Conservation (phyloP, 2,329 filamentous ascomycete genomes). For the Helminthosporium solani region DNA sequence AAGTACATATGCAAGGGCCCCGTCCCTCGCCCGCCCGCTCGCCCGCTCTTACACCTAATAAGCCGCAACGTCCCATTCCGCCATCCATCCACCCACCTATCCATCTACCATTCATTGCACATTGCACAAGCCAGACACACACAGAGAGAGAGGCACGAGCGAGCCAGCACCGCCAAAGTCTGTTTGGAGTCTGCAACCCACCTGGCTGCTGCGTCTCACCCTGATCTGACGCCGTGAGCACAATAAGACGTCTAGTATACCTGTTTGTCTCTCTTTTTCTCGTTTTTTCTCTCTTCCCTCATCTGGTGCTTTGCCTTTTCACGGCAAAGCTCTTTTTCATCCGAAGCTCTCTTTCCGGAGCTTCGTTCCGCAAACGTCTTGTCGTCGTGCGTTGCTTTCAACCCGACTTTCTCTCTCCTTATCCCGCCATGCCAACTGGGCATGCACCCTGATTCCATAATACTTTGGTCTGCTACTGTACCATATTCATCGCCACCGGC, state of each 20-base stretch:
- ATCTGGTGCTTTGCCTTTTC: slow-evolving; percentile 35
- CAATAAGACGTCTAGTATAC: slow-evolving; percentile 29
- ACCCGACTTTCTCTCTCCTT: slow-evolving; percentile 36
- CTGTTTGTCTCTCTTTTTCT: slow-evolving; percentile 30
- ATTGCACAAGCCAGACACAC: slow-evolving; percentile 14
- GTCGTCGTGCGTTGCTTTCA: slow-evolving; percentile 24
- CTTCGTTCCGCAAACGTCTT: slow-evolving; percentile 36
- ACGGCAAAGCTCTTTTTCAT: slow-evolving; percentile 27
- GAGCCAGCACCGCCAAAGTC: slow-evolving; percentile 21
- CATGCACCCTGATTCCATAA: slow-evolving; percentile 32
- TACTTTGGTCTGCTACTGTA: slow-evolving; percentile 13
- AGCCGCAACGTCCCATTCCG: slow-evolving; percentile 18
- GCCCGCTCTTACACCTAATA: slow-evolving; percentile 9
- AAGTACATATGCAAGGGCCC: slow-evolving; percentile 41
- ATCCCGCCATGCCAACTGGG: slow-evolving; percentile 33
- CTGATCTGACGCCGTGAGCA: slow-evolving; percentile 21
- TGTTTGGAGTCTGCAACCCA: slow-evolving; percentile 36
- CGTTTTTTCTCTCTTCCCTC: slow-evolving; percentile 21
- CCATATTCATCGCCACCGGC: slow-evolving; percentile 22
- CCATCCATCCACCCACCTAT: slow-evolving; percentile 5
- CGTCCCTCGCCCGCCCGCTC: slow-evolving; percentile 20
- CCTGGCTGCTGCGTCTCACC: slow-evolving; percentile 30
- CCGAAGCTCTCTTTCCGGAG: slow-evolving; percentile 13
- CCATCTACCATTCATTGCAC: too few species aligned
- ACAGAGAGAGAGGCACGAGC: slow-evolving; percentile 16